Evolutionary conservation across 768 basidiomycete genomes (phyloP), one percentile per base, ranked within the genome.

Genomic region (Naganishia randhawae): DNA sequence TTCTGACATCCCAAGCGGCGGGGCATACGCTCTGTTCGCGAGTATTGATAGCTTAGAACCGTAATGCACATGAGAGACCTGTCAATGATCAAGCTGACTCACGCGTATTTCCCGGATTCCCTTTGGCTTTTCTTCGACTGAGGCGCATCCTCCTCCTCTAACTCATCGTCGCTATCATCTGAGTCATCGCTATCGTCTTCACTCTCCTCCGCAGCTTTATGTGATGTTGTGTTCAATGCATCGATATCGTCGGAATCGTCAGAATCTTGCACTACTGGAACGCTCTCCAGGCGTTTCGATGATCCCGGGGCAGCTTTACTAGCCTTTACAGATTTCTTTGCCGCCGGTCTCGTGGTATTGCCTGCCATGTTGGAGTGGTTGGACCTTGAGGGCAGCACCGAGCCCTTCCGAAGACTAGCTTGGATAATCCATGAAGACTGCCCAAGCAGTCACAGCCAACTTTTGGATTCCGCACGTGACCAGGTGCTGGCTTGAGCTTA

Each of bases 401-500:
- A 39, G 19, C 31, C 31, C 14, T 37, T 55, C 35, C 19, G 19
- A n/a, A 39, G 2, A 25, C 39, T 39, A n/a, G 2, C 33, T 37
- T 1, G 19, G 19, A 6, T 22, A 55, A 22, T 7, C 37, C 8
- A n/a, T 37, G 19, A 37, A 37, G 54, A 55, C 54, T 37, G n/a
- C 31, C 27, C 35, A 48, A 48, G 45, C 45, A n/a, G 11, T 22
- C 16, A 7, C 35, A 61, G 17, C 57, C 57, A 61, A 61, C 57
- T 61, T 61, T 61, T 61, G 57, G 57, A n/a, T 9, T 4, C 19
- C 50, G 16, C 57, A 61, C 57, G 57, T 61, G 57, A 61, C 57
- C n/a, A 1, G 16, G 6, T n/a, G n/a, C 10, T 9, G 5, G 14
- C 7, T 19, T 19, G 50, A 50, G 50, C 51, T 61, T 39, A 61